Conservation (phyloP, 1,139 yeast genomes). For the Blastobotrys aristatus region DNA sequence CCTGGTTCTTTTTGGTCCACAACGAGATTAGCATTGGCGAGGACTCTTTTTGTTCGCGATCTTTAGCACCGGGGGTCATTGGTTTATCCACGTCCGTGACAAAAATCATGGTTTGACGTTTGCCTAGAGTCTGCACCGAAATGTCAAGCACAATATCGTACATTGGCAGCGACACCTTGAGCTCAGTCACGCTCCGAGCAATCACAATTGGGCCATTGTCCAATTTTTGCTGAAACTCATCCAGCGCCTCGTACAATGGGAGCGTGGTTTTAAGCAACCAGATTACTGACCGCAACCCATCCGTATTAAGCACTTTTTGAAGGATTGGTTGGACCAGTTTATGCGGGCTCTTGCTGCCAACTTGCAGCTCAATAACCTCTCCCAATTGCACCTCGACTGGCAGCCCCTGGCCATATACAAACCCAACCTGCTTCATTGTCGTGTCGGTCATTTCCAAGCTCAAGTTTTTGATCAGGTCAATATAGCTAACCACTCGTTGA, state of each 20-base stretch:
- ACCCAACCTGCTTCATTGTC: constrained; percentile 28
- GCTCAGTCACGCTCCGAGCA: constrained; percentile 19
- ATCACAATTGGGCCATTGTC: constrained; percentile 8
- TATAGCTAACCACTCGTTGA: constrained; percentile 30
- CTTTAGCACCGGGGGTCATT: constrained; percentile 5
- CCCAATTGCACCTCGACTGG: constrained; percentile 1
- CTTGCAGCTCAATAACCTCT: constrained; percentile 14
- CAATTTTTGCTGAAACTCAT: constrained; percentile 15
- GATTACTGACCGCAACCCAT: constrained; percentile 29
- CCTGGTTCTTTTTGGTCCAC: constrained; percentile 11
- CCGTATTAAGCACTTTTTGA: constrained; percentile 23
- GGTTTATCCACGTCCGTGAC: constrained; percentile 12
- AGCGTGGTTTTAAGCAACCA: constrained; percentile 28
- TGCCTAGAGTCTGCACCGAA: not conserved
- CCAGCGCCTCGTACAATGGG: constrained; percentile 27
- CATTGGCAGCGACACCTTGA: constrained; percentile 17
- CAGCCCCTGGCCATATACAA: constrained; percentile 25
- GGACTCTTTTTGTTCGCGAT: constrained; percentile 3
- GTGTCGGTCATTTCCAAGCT: constrained; percentile 26
- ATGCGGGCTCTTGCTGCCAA: constrained; percentile 27
- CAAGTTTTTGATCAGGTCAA: constrained; percentile 27
- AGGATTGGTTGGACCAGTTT: constrained; percentile 22
- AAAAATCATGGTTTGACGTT: constrained; percentile 1
- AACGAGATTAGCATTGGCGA: constrained; percentile 9
- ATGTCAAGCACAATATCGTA: constrained; percentile 4